These are phyloP conservation scores for Zygoascus tannicola DNA, from an alignment of 805 yeast genomes.

Conservation along the genomic window DNA sequence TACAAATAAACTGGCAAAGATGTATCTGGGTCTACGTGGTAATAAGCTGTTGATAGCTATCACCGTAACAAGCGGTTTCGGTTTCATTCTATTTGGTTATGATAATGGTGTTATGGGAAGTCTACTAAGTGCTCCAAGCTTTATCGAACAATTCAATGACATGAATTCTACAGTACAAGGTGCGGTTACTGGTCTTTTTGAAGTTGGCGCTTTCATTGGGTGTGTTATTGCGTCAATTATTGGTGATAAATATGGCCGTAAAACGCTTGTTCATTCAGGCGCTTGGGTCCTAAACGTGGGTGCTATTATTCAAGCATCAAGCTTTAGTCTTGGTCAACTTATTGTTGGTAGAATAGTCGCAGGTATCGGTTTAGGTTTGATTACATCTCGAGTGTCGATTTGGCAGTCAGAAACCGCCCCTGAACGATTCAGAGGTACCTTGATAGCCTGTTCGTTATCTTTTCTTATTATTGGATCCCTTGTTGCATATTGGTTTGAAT, in stretches of 20 bases:
- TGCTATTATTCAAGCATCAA: slow-evolving; percentile 29
- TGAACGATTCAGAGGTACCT: slow-evolving; percentile 53
- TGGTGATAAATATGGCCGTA: slow-evolving; percentile 10
- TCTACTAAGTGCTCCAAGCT: slow-evolving; percentile 50
- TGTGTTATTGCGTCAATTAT: slow-evolving; percentile 2
- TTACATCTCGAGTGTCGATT: slow-evolving; percentile 69
- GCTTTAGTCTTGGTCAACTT: slow-evolving; percentile 15
- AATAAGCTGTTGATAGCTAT: not conserved
- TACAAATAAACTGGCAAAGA: too few species aligned
- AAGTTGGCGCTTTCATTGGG: slow-evolving; percentile 9
- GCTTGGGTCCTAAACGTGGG: slow-evolving; percentile 6
- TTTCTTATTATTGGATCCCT: slow-evolving; percentile 21
- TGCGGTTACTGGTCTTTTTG: slow-evolving; percentile 4
- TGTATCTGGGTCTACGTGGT: not conserved
- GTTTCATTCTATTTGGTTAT: slow-evolving; percentile 47
- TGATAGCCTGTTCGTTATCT: slow-evolving; percentile 11
- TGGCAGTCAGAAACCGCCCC: slow-evolving; percentile 72
- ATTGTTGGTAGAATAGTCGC: slow-evolving; percentile 56
- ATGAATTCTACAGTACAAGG: slow-evolving; percentile 22
- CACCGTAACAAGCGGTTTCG: slow-evolving; percentile 9
- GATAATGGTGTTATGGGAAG: slow-evolving; percentile 76
- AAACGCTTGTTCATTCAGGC: slow-evolving; percentile 1
- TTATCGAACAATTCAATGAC: slow-evolving; percentile 28
- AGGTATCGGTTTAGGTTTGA: slow-evolving; percentile 69
- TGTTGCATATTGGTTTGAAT: slow-evolving; percentile 23